Conservation (phyloP, 73 alveolate species). For the Blepharisma japonicum region DNA sequence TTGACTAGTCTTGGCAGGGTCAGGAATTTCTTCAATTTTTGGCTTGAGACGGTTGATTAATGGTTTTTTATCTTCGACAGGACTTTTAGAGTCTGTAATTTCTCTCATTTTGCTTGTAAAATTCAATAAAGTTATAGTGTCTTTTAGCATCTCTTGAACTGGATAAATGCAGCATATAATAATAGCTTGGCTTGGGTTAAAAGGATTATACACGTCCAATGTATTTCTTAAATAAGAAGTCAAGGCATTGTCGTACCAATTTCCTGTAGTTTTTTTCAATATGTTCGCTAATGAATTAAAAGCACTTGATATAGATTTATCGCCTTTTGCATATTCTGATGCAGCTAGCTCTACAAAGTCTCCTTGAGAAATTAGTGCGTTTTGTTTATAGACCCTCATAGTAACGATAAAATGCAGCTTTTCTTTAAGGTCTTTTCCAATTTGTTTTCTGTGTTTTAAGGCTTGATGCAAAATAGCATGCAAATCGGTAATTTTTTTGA, state of each 20-base stretch:
- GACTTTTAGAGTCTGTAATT: too few species aligned
- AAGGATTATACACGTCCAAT: neutral
- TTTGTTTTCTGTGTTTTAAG: neutral
- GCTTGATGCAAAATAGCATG: slow-evolving; percentile 23
- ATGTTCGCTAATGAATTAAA: neutral
- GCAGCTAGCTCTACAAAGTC: slow-evolving; percentile 23
- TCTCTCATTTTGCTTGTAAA: neutral
- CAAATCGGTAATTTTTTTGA: slow-evolving; percentile 14
- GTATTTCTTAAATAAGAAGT: neutral
- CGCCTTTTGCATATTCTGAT: slow-evolving; percentile 19
- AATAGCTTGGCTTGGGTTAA: neutral
- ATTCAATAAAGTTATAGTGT: slow-evolving; percentile 1
- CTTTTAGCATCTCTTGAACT: neutral
- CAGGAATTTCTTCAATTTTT: too few species aligned
- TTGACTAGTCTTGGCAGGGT: too few species aligned
- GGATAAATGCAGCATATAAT: slow-evolving; percentile 1
- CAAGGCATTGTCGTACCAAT: slow-evolving; percentile 6
- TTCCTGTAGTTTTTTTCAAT: neutral
- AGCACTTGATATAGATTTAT: neutral
- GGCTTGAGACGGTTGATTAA: too few species aligned
- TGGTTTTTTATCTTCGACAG: too few species aligned
- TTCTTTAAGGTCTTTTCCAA: neutral
- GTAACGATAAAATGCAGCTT: slow-evolving; percentile 16
- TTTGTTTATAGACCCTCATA: neutral
- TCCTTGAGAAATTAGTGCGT: neutral